phyloP scores from a whole-genome alignment of 805 yeast species.

The Saturnispora gosingensis region DNA sequence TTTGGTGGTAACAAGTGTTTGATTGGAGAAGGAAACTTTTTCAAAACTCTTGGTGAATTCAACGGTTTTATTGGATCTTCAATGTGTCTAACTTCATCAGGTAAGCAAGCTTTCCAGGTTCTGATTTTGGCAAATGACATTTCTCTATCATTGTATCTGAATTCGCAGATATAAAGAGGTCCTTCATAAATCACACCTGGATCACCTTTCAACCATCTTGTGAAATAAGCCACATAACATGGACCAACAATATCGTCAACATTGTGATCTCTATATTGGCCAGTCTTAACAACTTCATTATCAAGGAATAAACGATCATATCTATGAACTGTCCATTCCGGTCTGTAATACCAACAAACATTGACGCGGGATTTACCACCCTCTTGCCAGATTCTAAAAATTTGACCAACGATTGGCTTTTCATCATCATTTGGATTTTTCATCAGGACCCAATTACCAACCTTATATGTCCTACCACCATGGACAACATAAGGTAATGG shows the following conservation, averaged over 20 bases:
- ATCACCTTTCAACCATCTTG: conserved; percentile 91
- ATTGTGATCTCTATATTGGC: conserved; percentile 90
- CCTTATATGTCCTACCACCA: conserved; percentile 63
- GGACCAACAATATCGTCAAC: conserved; percentile 86
- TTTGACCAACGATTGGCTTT: conserved; percentile 89
- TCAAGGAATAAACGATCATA: conserved; percentile 82
- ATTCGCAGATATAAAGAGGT: conserved; percentile 89
- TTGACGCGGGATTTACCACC: conserved; percentile 79
- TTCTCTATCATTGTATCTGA: conserved; percentile 84
- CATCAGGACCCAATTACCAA: conserved; percentile 93
- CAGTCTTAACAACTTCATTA: conserved; percentile 93
- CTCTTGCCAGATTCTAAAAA: conserved; percentile 89
- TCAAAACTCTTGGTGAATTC: conserved; percentile 50
- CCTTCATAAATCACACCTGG: conserved; percentile 74
- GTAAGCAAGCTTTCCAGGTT: conserved; percentile 98
- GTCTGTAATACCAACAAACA: conserved; percentile 96
- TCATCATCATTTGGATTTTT: conserved; percentile 80
- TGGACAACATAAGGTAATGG: conserved; percentile 76
- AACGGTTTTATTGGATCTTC: conserved; percentile 77
- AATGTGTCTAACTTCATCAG: conserved; percentile 84
- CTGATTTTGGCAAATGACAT: conserved; percentile 89
- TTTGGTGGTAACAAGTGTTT: conserved; percentile 66
- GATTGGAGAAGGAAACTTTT: conserved; percentile 78
- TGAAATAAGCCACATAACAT: conserved; percentile 89
- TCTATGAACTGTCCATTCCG: conserved; percentile 95